Conservation (phyloP, 192 early-diverging fungal genomes). For the Gonapodya sp. region DNA sequence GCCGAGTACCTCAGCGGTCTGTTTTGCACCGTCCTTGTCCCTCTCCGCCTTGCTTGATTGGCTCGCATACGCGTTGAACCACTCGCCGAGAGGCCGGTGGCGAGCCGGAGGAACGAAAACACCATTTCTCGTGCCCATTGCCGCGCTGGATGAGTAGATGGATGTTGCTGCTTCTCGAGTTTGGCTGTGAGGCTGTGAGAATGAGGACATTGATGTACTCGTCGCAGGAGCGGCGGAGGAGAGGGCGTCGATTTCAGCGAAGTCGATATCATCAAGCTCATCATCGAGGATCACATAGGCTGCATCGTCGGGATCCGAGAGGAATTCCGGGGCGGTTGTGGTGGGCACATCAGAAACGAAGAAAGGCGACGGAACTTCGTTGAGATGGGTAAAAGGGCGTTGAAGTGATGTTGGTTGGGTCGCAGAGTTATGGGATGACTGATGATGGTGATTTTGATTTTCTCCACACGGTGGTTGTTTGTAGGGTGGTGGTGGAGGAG, state of each 20-base stretch:
- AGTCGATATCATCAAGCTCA: background rate
- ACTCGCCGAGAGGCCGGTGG: background rate
- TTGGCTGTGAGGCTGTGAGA: background rate
- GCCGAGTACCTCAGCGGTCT: no score
- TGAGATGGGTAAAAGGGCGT: no score
- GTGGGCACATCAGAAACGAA: background rate
- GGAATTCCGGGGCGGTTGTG: background rate
- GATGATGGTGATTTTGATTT: no score
- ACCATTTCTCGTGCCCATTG: no score
- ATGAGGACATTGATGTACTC: background rate
- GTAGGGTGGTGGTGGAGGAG: background rate
- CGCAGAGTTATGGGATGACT: no score
- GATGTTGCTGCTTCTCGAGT: background rate
- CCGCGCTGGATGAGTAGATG: no score
- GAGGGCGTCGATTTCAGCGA: background rate
- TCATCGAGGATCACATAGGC: background rate
- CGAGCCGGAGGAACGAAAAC: no score
- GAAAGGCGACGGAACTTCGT: background rate
- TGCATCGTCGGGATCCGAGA: background rate
- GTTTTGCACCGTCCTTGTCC: no score
- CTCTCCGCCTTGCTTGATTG: no score
- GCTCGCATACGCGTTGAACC: background rate
- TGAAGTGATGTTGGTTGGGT: no score
- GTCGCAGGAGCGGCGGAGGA: background rate
- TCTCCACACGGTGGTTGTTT: no score